Evolutionary conservation across 1,284 basidiomycete genomes (phyloP).

Genomic region (Hymenochaete sp.): DNA sequence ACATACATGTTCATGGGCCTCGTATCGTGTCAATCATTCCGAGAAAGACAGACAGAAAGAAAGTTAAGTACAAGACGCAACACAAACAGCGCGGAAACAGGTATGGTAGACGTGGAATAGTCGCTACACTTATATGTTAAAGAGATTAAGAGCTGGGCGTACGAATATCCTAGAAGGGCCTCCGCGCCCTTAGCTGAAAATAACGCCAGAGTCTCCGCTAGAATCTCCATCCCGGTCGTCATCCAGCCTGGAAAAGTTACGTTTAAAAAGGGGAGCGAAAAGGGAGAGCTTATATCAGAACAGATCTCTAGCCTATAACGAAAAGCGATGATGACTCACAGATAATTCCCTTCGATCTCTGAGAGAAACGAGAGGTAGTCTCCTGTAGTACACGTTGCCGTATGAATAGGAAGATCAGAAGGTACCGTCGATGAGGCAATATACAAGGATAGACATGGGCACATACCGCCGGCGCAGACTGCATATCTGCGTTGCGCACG

Average conservation of each 20-base stretch:
- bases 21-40: neutral
- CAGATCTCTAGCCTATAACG: conserved; percentile 15
- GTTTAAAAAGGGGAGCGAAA: conserved; percentile 12
- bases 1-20: too few species aligned
- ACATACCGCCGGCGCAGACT: conserved; percentile 64
- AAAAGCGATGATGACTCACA: conserved; percentile 39
- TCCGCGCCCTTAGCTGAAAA: too few species aligned
- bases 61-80: too few species aligned
- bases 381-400: conserved; percentile 44
- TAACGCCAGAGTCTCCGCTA: conserved; percentile 49
- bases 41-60: neutral
- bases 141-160: too few species aligned
- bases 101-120: too few species aligned
- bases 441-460: conserved; percentile 73
- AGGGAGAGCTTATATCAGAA: conserved; percentile 18
- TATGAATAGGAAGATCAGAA: conserved; percentile 15
- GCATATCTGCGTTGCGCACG: conserved; percentile 71
- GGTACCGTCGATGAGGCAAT: conserved; percentile 23
- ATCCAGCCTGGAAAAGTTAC: conserved; percentile 44
- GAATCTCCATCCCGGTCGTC: conserved; percentile 62
- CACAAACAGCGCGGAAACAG: too few species aligned
- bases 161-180: too few species aligned
- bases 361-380: conserved; percentile 83
- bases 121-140: too few species aligned
- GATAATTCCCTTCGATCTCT: conserved; percentile 80